These are phyloP conservation scores for Metroxylon sagu DNA, from an alignment of 176 grass and related monocot species.

Conservation along the genomic window DNA sequence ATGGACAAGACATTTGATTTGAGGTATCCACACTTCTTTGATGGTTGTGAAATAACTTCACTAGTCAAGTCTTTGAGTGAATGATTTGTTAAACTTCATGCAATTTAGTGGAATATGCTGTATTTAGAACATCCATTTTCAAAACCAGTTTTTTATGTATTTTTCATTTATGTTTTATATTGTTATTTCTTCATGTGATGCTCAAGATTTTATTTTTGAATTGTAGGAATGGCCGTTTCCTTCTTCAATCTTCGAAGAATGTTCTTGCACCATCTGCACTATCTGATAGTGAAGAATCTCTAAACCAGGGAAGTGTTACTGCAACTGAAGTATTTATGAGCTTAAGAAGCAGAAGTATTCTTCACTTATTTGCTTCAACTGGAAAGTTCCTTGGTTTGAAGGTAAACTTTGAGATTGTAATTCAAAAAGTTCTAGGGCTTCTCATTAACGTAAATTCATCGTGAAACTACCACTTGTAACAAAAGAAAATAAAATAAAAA, in stretches of 20 bases:
- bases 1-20: no score
- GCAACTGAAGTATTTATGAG: constrained; percentile 61
- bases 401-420: constrained; percentile 30
- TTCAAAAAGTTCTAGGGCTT: background rate
- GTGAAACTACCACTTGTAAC: background rate
- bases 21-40: no score
- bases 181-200: background rate
- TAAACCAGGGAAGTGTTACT: constrained; percentile 59
- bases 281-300: constrained; percentile 57
- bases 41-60: no score
- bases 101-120: no score
- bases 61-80: no score
- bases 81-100: no score
- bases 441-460: no score
- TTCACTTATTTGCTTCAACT: constrained; percentile 67
- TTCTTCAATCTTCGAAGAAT: constrained; percentile 85
- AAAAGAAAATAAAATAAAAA: no score
- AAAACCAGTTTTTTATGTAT: no score
- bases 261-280: constrained; percentile 47
- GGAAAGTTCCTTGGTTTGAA: constrained; percentile 84
- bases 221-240: constrained; percentile 61
- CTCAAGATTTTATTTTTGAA: constrained; percentile 10
- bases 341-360: constrained; percentile 88
- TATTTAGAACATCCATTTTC: no score
- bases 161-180: background rate